phyloP scores from a whole-genome alignment of 495 filamentous ascomycete species.

The Penicillium atrosanguineum region DNA sequence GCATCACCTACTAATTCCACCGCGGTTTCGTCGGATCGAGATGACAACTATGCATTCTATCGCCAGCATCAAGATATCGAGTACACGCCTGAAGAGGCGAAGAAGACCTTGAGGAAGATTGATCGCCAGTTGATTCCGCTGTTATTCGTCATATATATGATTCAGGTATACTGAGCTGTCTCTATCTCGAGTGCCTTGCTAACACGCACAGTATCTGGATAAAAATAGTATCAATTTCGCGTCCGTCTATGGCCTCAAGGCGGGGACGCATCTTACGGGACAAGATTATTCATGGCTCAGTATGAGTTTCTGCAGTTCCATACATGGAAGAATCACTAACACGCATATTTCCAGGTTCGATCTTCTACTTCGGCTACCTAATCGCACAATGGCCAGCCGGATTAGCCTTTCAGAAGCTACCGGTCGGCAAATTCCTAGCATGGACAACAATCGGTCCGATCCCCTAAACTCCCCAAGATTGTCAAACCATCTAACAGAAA shows the following conservation, averaged over 20 bases:
- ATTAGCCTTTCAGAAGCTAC: constrained; percentile 51
- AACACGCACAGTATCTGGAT: constrained; percentile 51
- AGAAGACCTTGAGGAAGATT: constrained; percentile 52
- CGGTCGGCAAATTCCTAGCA: constrained; percentile 51
- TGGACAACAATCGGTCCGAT: constrained; percentile 32
- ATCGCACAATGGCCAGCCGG: constrained; percentile 52
- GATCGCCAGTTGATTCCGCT: constrained; percentile 54
- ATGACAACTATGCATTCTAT: constrained; percentile 28
- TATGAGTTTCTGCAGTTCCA: background rate
- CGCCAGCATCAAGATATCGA: constrained; percentile 19
- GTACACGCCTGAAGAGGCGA: constrained; percentile 47
- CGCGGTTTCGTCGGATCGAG: constrained; percentile 14
- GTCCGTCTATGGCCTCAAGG: constrained; percentile 55
- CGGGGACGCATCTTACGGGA: constrained; percentile 49
- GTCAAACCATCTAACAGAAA: background rate
- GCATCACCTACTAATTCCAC: constrained; percentile 7
- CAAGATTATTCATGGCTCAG: constrained; percentile 59
- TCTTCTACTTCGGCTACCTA: constrained; percentile 57
- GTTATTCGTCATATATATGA: constrained; percentile 54
- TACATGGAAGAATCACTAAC: background rate
- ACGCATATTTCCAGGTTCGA: constrained; percentile 30
- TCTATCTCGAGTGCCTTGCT: background rate
- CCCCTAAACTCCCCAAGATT: background rate
- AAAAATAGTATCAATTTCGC: constrained; percentile 61
- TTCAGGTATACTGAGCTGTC: constrained; percentile 21